Evolutionary conservation across 2,329 filamentous ascomycete genomes (phyloP), one percentile per base, ranked within the genome.

Genomic region (Phialophora expanda): DNA sequence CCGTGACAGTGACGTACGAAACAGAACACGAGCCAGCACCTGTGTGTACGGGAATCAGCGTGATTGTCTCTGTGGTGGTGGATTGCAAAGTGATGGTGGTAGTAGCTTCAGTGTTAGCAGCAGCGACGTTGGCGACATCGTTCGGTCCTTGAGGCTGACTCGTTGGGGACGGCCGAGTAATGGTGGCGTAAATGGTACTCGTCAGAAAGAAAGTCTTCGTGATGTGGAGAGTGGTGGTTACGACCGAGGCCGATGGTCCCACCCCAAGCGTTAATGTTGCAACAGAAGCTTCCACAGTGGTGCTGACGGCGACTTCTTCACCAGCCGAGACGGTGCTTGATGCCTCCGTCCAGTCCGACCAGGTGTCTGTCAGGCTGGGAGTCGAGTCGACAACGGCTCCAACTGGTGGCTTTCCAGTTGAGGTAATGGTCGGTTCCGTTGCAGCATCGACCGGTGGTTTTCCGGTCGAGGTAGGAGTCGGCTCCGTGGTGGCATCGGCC

Each of bases 171-270:
- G 67, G 62, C 34, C 48, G 60, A n/a, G 60, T 66, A 48, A 69
- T 66, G 48, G 67, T 69, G 32, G 67, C 65, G 57, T 67, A 67
- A 24, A 69, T 65, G 8, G 65, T 67, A 28, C 62, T 67, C 4
- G 65, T 67, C 11, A 62, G 5, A 8, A 38, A 64, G 48, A 67
- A 62, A 12, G 67, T 67, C 54, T 63, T 69, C 32, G 65, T 67
- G 32, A 56, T 24, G 53, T 54, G 65, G 48, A 69, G 61, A 17
- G 67, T 69, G n/a, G 67, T 69, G 9, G 67, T 69, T n/a, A 69
- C 30, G 4, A 69, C 65, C 2, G 67, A 67, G 22, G 65, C 65
- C 6, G 65, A 65, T 44, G 56, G n/a, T n/a, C 67, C 67, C 30
- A 30, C 22, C 5, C 67, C 67, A 17, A 69, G 34, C 12, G 67